Evolutionary conservation across 2,329 filamentous ascomycete genomes (phyloP).

Genomic region (Claviceps digitariae): DNA sequence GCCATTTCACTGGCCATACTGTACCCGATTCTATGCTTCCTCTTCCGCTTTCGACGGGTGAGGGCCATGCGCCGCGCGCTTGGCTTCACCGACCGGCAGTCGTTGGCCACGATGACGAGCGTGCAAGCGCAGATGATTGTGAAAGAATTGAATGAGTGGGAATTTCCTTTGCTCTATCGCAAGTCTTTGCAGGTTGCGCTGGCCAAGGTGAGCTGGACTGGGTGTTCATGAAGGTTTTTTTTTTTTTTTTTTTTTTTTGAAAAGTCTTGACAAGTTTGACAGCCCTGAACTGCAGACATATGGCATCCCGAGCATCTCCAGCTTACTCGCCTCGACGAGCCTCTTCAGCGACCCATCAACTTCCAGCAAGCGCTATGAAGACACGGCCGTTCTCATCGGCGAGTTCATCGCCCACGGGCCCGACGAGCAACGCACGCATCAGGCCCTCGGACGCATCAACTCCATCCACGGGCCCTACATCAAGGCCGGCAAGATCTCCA

Average conservation of each 20-base stretch:
- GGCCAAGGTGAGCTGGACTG: constrained; percentile 18
- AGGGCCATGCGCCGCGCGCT: constrained; percentile 10
- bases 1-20: constrained; percentile 11
- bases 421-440: constrained; percentile 17
- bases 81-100: constrained; percentile 21
- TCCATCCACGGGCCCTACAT: constrained; percentile 25
- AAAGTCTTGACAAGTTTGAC: background rate
- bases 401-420: constrained; percentile 16
- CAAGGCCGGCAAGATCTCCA: constrained; percentile 21
- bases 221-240: background rate
- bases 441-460: constrained; percentile 26
- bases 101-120: constrained; percentile 26
- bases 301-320: constrained; percentile 23
- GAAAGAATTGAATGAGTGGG: constrained; percentile 17
- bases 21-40: constrained; percentile 22
- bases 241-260: too few species aligned
- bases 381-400: constrained; percentile 20
- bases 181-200: constrained; percentile 25
- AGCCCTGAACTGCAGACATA: constrained; percentile 20
- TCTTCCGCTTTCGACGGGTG: constrained; percentile 23
- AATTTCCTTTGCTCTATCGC: constrained; percentile 26
- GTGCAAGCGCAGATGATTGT: constrained; percentile 32
- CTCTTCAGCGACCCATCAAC: background rate
- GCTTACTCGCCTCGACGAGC: constrained; percentile 17
- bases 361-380: constrained; percentile 20